These are phyloP conservation scores for Scenedesmus sp. DNA, from an alignment of 163 green algal genomes.

Conservation along the genomic window DNA sequence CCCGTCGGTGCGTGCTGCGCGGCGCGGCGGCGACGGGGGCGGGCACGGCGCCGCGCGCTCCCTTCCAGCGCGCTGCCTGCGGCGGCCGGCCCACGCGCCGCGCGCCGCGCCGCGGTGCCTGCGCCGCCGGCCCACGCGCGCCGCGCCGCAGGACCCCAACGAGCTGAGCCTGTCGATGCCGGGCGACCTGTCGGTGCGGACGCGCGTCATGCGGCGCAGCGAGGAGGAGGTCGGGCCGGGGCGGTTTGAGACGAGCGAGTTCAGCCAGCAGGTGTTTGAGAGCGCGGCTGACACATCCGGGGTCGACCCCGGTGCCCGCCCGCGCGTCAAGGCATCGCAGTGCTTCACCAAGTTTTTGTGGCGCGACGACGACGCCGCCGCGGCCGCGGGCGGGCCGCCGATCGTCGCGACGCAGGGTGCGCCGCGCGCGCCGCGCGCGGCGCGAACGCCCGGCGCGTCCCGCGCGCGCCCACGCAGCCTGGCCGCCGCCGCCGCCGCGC, in stretches of 20 bases:
- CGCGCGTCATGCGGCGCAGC: slow-evolving; percentile 71
- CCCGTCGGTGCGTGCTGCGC: slow-evolving; percentile 45
- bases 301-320: slow-evolving; percentile 8
- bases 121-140: too few relatives aligned
- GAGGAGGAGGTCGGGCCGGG: slow-evolving; percentile 51
- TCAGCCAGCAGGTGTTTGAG: slow-evolving; percentile 68
- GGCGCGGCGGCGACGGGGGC: too few relatives aligned
- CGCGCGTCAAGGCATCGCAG: slow-evolving; percentile 79
- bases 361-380: slow-evolving; percentile 48
- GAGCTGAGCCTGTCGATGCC: slow-evolving; percentile 68
- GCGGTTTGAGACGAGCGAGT: slow-evolving; percentile 84
- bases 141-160: slow-evolving; percentile 69
- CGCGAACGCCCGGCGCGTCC: not conserved
- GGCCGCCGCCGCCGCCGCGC: not conserved
- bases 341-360: slow-evolving; percentile 92
- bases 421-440: slow-evolving; percentile 27
- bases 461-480: not conserved
- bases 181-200: slow-evolving; percentile 59
- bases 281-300: too few relatives aligned
- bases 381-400: slow-evolving; percentile 51
- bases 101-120: too few relatives aligned
- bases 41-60: too few relatives aligned
- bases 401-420: slow-evolving; percentile 90
- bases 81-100: too few relatives aligned
- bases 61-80: too few relatives aligned